Base-by-base conservation (phyloP, 768 basidiomycete species). In the Crassisporium funariophilum region DNA sequence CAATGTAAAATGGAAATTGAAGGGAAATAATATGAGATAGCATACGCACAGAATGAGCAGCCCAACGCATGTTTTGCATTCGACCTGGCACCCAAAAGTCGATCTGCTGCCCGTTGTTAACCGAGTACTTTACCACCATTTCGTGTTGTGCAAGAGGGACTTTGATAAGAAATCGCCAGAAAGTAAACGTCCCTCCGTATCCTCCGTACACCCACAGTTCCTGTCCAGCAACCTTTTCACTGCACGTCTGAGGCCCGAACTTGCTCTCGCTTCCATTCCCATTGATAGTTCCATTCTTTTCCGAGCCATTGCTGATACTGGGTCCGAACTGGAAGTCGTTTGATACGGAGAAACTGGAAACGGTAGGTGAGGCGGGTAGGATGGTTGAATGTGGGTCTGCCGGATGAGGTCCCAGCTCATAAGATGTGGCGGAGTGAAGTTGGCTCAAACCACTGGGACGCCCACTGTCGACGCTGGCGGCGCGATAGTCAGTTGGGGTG, bases 101-200 rank as follows among this genome's bases (percentile, higher is more conserved):
- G 39, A 91, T 71, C 49, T 79, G 75, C 40, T 86, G 81, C 2
- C 94, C 88, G 8, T 79, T 70, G 63, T 98, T 98, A 58, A 99
- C 74, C 43, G 77, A 78, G 66, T 99, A 99, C 45, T 69, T 74
- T 41, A 98, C 76, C 39, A 74, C 69, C 78, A 93, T 88, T 69
- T 95, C 91, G 27, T 72, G 70, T 7, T 72, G 67, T 1, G 76
- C 74, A 2, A 98, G 65, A 0, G 91, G 92, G 44, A 99, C 76
- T 52, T 85, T 82, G 38, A 98, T 81, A 59, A 84, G 74, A 70
- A 98, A 98, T 43, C 95, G 78, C 89, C 93, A 98, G 72, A 99
- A 99, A 1, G 91, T 91, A 61, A 82, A 93, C 0, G 87, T 86
- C 4, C 93, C 95, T 49, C 75, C 73, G 44, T 64, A 62, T 17